Evolutionary conservation across 345 rosid genomes (phyloP), one percentile per base, ranked within the genome.

Genomic region (Salix caprea): DNA sequence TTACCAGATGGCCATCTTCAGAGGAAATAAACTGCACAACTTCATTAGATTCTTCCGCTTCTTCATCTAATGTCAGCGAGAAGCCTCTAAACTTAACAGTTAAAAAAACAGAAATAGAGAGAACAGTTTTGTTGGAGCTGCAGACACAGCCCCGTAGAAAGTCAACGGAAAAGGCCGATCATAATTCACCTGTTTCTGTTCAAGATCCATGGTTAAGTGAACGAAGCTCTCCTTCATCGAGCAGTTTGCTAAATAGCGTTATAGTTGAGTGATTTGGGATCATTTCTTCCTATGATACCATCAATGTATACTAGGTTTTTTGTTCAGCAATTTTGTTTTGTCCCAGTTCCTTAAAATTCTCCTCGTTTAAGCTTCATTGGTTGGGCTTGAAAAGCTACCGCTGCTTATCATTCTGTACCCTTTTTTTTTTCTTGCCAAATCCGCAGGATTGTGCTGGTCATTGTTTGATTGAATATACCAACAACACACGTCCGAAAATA

Each of bases 181-280:
- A 73, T 34, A 64, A 70, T 78, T 87, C 88, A 7, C 87, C 90
- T 0, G 73, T 79, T 58, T 88, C 86, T 7, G 82, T 83, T 39
- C 85, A 76, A 39, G 89, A 86, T 77, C 76, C 87, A 14, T 86
- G 88, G 87, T 50, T 66, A 32, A 89, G 89, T 72, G 91, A 81
- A 78, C 88, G 69, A 56, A 90, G 90, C 86, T 87, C 92, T 19
- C 85, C 90, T 74, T 85, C 89, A n/a, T 81, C 89, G 24, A 80
- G 78, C 76, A 81, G 83, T 80, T 77, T 86, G 83, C 74, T 85
- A 13, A 69, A 68, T 69, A 77, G n/a, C 69, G 79, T 58, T 58
- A 3, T 28, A 77, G 54, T 67, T 28, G 76, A 72, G 40, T 85
- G 83, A 86, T 54, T 48, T 56, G 23, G 56, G 52, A 48, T n/a